Percentiles rank a stretch among this genome's conserved stretches.
Evolutionary conservation across 331 rosid genomes (phyloP).

Genomic region (Erythrophleum ivorense): DNA sequence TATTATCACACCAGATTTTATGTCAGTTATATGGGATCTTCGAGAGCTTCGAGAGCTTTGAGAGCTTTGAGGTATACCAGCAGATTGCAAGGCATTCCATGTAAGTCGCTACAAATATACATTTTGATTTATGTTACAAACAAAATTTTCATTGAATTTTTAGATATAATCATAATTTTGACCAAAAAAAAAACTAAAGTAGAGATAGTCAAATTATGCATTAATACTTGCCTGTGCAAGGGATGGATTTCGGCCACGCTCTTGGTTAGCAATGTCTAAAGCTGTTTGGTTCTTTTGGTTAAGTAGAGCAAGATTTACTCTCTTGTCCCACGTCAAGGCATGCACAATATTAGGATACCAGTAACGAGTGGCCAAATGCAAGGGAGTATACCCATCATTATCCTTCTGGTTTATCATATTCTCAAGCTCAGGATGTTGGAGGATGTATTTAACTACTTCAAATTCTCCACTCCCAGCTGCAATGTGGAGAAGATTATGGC

Average conservation of each 20-base stretch:
- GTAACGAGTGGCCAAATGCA: constrained; percentile 39
- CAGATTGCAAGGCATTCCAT: constrained; percentile 30
- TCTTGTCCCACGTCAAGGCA: constrained; percentile 37
- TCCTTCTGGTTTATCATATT: constrained; percentile 36
- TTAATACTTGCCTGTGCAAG: constrained; percentile 24
- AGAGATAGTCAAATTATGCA: no score
- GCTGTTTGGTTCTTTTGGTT: constrained; percentile 16
- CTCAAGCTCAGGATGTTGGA: background rate
- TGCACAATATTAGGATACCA: no score
- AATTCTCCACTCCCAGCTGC: constrained; percentile 33
- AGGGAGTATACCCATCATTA: constrained; percentile 33
- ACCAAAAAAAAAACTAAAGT: no score
- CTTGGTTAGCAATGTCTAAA: constrained; percentile 18
- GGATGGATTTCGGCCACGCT: background rate
- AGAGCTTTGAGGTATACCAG: background rate
- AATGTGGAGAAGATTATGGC: constrained; percentile 31
- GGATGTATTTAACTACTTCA: background rate
- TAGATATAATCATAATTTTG: no score
- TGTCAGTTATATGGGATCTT: background rate
- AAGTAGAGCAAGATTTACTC: background rate
- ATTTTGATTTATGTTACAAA: no score
- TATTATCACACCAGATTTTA: no score
- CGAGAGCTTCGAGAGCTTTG: background rate
- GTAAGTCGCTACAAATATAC: constrained; percentile 27
- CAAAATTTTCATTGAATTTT: no score